Base-by-base conservation (phyloP, 129 eudicot species). In the Helianthus tuberosus region DNA sequence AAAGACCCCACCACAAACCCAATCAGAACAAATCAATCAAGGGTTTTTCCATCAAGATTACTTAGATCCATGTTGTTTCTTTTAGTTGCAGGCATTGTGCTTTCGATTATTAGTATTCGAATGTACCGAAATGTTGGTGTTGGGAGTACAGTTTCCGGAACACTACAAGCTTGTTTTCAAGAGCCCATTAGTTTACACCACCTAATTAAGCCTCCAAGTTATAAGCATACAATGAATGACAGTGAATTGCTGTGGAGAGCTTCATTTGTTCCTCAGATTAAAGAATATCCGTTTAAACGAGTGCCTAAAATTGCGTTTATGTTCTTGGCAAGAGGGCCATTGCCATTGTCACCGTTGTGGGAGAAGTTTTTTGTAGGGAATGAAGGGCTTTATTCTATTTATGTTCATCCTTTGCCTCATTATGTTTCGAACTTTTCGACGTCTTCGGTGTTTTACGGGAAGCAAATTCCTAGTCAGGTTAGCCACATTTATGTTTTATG, bases 401-500 rank as follows among this genome's bases (percentile, higher is more conserved):
- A 90, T 53, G 70, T 93, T 59, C 98, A 93, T 78, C 78, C 98
- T 5, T 52, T 82, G 84, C 98, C 98, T 25, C 64, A 78, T 0
- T 90, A 88, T 61, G 5, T 55, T 17, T 75, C 91, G 0, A 48
- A 81, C 10, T 93, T 76, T 70, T 39, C 81, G 14, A 77, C 91
- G 3, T 82, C 93, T 2, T 88, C 98, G 0, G 88, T 80, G 38
- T 90, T 90, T 68, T 80, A 83, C 75, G 83, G 78, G 74, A 86
- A 89, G 83, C 91, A 90, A 41, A 83, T 90, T 81, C 96, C 97
- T 39, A 75, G 97, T 80, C 89, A 93, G 97, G 98, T 93, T 10
- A 35, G 59, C 15, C 25, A 74, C 55, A 59, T 48, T 65, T 54
- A 41, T 52, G 29, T 39, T 77, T 50, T 54, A 64, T 77, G 29